These are phyloP conservation scores for Trypanosoma conorhini DNA, from an alignment of 208 protist species.

Conservation along the genomic window DNA sequence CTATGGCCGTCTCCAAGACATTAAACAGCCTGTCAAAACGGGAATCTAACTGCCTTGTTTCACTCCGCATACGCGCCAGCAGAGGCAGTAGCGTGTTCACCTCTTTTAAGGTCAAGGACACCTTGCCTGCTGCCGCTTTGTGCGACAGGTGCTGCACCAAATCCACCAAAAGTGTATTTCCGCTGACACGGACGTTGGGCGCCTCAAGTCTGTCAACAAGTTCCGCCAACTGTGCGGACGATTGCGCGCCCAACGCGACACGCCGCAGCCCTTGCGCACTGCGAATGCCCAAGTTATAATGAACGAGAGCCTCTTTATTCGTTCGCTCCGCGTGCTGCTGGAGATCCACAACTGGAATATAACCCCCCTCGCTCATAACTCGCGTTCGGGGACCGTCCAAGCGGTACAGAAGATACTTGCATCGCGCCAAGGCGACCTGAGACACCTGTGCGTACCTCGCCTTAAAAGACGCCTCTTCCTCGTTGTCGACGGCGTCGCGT, in stretches of 20 bases:
- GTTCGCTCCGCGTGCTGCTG: conserved; percentile 60
- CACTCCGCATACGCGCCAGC: conserved; percentile 38
- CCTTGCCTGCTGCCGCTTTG: conserved; percentile 47
- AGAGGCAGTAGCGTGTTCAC: conserved; percentile 63
- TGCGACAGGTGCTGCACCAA: conserved; percentile 74
- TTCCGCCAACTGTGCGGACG: conserved; percentile 50
- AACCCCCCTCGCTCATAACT: conserved; percentile 70
- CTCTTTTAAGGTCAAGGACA: conserved; percentile 46
- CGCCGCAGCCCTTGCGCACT: conserved; percentile 75
- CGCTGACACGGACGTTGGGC: conserved; percentile 10
- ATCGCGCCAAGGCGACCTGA: conserved; percentile 49
- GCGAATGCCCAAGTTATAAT: conserved; percentile 66
- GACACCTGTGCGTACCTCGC: conserved; percentile 35
- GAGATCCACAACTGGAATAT: conserved; percentile 69
- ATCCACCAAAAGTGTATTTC: conserved; percentile 43
- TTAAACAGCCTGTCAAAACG: conserved; percentile 51
- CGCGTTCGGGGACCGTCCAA: conserved; percentile 41
- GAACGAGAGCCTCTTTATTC: conserved; percentile 59
- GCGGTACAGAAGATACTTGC: conserved; percentile 61
- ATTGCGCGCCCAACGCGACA: conserved; percentile 38
- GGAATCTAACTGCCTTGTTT: conserved; percentile 13
- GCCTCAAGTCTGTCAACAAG: conserved; percentile 57
- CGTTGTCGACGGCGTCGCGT: conserved; percentile 13
- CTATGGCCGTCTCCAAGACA: conserved; percentile 49
- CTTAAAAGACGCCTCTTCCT: conserved; percentile 22